Conservation (phyloP, 208 protist species). For the Crithidia expoeki region DNA sequence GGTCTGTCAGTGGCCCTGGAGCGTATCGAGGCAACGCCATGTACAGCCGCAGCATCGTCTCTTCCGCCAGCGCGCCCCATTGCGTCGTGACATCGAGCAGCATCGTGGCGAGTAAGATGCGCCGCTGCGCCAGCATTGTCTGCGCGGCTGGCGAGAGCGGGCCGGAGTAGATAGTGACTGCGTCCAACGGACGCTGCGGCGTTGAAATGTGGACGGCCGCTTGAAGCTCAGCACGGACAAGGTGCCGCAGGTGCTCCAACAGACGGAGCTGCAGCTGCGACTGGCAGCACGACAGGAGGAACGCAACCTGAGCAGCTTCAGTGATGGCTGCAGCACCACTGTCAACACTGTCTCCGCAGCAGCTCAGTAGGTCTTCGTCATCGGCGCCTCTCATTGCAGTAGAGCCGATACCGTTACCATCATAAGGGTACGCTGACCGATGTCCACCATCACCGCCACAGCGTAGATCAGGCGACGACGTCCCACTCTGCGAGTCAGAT, state of each 20-base stretch:
- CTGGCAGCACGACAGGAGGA: conserved; percentile 39
- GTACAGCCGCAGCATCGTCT: conserved; percentile 33
- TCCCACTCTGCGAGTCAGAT: not conserved
- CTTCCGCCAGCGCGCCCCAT: conserved; percentile 30
- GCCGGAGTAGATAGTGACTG: conserved; percentile 23
- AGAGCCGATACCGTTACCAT: not conserved
- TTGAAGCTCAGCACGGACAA: conserved; percentile 22
- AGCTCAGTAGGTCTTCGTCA: conserved; percentile 10
- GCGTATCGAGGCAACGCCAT: conserved; percentile 23
- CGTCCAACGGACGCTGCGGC: conserved; percentile 31
- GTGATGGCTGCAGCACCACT: not conserved
- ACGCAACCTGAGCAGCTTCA: conserved; percentile 20
- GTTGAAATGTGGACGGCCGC: conserved; percentile 27
- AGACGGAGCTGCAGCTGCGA: conserved; percentile 37
- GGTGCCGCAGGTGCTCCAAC: conserved; percentile 26
- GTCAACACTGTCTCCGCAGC: not conserved
- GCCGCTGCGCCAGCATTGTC: conserved; percentile 22
- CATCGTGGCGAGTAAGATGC: conserved; percentile 44
- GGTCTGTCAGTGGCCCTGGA: conserved; percentile 40
- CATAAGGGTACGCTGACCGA: not conserved
- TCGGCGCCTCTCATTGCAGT: conserved; percentile 7
- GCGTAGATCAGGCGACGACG: conserved; percentile 1
- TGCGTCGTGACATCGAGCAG: conserved; percentile 35
- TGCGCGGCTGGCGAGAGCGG: conserved; percentile 12
- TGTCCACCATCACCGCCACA: conserved; percentile 2